phyloP scores from a whole-genome alignment of 2,329 filamentous ascomycete genomes.

The Ophiocordyceps australis region DNA sequence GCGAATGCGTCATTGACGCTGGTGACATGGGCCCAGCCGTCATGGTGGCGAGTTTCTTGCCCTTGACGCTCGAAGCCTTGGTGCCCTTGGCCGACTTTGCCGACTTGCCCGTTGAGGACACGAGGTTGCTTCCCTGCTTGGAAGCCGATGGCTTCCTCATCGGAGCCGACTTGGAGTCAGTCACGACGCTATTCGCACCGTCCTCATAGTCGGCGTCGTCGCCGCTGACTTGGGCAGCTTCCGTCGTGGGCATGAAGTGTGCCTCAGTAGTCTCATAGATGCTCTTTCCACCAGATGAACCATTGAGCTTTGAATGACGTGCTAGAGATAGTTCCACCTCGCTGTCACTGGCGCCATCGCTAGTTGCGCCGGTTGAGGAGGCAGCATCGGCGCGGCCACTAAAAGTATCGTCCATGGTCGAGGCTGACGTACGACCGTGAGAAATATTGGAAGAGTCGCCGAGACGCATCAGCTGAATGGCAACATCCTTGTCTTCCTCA shows the following conservation, averaged over 20 bases:
- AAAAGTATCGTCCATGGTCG: slow-evolving; percentile 82
- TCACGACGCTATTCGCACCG: slow-evolving; percentile 14
- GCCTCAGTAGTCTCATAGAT: slow-evolving; percentile 33
- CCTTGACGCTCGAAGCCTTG: slow-evolving; percentile 24
- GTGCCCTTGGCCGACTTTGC: slow-evolving; percentile 17
- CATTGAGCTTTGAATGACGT: slow-evolving; percentile 37
- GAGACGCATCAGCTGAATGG: slow-evolving; percentile 88
- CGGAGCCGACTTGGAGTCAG: slow-evolving; percentile 21
- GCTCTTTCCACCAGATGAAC: slow-evolving; percentile 21
- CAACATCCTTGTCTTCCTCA: slow-evolving; percentile 85
- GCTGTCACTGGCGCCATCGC: slow-evolving; percentile 54
- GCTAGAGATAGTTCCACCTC: slow-evolving; percentile 41
- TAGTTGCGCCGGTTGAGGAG: slow-evolving; percentile 73
- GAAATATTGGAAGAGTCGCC: slow-evolving; percentile 89
- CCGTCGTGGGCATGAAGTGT: slow-evolving; percentile 31
- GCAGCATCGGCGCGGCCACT: slow-evolving; percentile 75
- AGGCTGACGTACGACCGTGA: slow-evolving; percentile 81
- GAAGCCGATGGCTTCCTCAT: slow-evolving; percentile 15
- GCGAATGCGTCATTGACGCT: slow-evolving; percentile 50
- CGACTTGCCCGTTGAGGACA: slow-evolving; percentile 13
- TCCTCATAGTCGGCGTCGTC: slow-evolving; percentile 16
- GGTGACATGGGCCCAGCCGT: slow-evolving; percentile 36
- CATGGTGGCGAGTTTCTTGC: slow-evolving; percentile 28
- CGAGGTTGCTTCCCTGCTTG: slow-evolving; percentile 17
- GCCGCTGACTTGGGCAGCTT: slow-evolving; percentile 20